A percentile compares a stretch with the other conserved stretches of the same genome.
These are phyloP conservation scores for Cercophora scortea DNA, from an alignment of 495 filamentous ascomycete genomes.

Conservation along the genomic window DNA sequence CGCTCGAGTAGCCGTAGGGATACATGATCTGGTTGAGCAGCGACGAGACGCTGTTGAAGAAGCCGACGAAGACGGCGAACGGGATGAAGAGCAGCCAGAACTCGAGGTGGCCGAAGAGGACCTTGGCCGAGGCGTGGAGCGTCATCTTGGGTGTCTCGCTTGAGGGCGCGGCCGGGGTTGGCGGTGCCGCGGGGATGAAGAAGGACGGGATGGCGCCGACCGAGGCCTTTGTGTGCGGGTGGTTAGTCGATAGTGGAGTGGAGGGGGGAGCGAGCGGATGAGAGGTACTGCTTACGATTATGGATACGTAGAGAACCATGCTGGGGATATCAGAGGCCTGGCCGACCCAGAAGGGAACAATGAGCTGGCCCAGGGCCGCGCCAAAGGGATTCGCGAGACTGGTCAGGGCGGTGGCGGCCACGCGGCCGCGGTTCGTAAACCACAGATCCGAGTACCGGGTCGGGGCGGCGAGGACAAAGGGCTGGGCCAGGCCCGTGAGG, in stretches of 20 bases:
- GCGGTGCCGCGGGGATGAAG: slow-evolving; percentile 74
- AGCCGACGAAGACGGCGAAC: slow-evolving; percentile 77
- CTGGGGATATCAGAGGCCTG: slow-evolving; percentile 56
- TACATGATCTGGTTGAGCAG: slow-evolving; percentile 84
- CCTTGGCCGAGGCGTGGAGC: slow-evolving; percentile 42
- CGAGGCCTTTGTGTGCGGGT: slow-evolving; percentile 44
- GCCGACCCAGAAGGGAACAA: slow-evolving; percentile 68
- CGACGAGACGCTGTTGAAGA: slow-evolving; percentile 88
- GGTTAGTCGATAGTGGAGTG: background rate
- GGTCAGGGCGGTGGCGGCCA: slow-evolving; percentile 79
- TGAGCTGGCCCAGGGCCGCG: slow-evolving; percentile 77
- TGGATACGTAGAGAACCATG: slow-evolving; percentile 79
- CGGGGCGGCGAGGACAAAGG: slow-evolving; percentile 84
- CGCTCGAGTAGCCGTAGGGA: slow-evolving; percentile 73
- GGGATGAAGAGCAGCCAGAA: slow-evolving; percentile 73
- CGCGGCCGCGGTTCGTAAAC: slow-evolving; percentile 80
- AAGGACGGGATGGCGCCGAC: slow-evolving; percentile 68
- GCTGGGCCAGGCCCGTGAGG: slow-evolving; percentile 80
- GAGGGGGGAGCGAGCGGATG: slow-evolving; percentile 3
- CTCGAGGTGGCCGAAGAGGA: slow-evolving; percentile 44
- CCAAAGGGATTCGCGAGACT: slow-evolving; percentile 84
- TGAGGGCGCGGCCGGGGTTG: slow-evolving; percentile 56
- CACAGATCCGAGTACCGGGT: slow-evolving; percentile 89
- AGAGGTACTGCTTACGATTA: slow-evolving; percentile 57
- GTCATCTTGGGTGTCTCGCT: slow-evolving; percentile 38